These are phyloP conservation scores for Neurospora hispaniola DNA, from an alignment of 495 filamentous ascomycete species.

Conservation along the genomic window DNA sequence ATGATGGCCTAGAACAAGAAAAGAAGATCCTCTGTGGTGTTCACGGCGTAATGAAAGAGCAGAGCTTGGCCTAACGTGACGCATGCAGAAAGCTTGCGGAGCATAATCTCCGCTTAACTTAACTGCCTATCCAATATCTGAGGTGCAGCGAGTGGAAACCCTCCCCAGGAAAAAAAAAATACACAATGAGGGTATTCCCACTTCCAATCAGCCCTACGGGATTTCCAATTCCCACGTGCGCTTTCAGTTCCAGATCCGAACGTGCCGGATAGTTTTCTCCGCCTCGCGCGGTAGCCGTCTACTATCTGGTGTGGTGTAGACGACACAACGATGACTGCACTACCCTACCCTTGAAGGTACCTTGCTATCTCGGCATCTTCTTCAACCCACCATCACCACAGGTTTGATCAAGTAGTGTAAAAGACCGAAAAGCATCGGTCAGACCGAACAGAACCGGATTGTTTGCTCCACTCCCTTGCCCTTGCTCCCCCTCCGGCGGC, in stretches of 20 bases:
- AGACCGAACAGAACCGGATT: neutral
- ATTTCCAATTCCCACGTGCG: neutral
- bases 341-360: neutral
- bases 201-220: neutral
- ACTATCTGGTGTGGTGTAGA: no score
- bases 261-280: neutral
- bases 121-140: neutral
- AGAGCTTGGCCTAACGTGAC: no score
- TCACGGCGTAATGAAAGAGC: no score
- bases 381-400: no score
- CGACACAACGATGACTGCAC: neutral
- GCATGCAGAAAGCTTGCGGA: neutral
- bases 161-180: no score
- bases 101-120: neutral
- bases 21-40: no score
- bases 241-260: neutral
- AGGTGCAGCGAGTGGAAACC: no score
- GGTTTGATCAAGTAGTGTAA: no score
- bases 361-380: no score
- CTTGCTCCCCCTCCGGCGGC: neutral
- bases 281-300: neutral
- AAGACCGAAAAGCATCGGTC: neutral
- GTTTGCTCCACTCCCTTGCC: neutral
- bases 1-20: no score
- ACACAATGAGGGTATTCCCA: neutral